Base-by-base conservation (phyloP, 176 grass and related monocot genomes). In the Alopecurus myosuroides region DNA sequence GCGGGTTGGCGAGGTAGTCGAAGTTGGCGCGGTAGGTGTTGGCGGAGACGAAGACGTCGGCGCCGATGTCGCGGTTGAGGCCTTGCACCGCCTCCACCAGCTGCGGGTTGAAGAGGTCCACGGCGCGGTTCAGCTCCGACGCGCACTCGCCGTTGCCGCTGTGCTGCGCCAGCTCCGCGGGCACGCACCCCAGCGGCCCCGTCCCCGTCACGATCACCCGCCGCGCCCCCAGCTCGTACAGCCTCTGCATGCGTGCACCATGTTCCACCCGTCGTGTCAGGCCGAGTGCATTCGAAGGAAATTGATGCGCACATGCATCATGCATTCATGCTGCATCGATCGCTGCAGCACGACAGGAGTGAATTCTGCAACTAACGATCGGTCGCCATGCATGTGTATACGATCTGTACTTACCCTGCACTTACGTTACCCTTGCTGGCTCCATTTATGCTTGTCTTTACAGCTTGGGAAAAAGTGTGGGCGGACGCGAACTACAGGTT, bases 151-250 rank as follows among this genome's bases (percentile, higher is more conserved):
- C 97, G 74, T 78, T 25, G 26, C 34, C 55, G 80, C 93, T 89
- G 87, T 84, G 92, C 49, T 90, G 33, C 42, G 97, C 93, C 37
- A 90, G 89, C 97, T 95, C 97, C 0, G 93, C 89, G 39, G 97
- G 97, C 22, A 94, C 97, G 74, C 97, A 98, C 2, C 97, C 97
- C 2, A 98, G 74, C 7, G 96, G 96, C 19, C 96, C 96, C 22
- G 91, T 95, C 42, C 96, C 96, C 46, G 93, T 98, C 79, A 98
- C 96, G 26, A 98, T 65, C 64, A 98, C 86, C 79, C 91, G 86
- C 20, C 97, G 85, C 4, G 89, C 93, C 4, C 93, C 97, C 35
- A 95, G 87, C 22, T 95, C 88, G 77, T 95, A 85, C 60, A 98
- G 62, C 69, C 84, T 94, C 97, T 98, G 90, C 75, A 88, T 48